A percentile compares a stretch with the other conserved stretches of the same genome.
These are phyloP conservation scores for Phytophthora cactorum DNA, from an alignment of 352 stramenopile genomes.

Conservation along the genomic window DNA sequence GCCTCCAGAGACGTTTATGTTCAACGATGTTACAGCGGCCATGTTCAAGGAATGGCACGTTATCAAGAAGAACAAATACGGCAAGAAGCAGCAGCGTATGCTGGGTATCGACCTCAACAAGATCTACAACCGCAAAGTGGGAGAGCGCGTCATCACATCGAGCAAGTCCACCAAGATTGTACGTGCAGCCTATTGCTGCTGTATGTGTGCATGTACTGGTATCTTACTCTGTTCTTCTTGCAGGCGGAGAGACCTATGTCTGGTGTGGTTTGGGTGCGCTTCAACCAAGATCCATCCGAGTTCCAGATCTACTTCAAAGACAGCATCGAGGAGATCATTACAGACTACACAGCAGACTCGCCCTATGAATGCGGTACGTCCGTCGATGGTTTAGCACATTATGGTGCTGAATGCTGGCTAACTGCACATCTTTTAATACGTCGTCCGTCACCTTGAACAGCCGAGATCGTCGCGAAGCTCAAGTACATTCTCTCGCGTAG, in stretches of 20 bases:
- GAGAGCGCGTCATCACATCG: constrained; percentile 89
- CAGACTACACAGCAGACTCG: constrained; percentile 90
- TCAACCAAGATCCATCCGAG: constrained; percentile 84
- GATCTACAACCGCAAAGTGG: constrained; percentile 91
- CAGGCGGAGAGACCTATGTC: constrained; percentile 87
- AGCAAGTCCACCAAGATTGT: constrained; percentile 90
- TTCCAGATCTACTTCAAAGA: constrained; percentile 92
- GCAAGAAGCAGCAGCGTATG: constrained; percentile 90
- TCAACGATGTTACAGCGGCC: constrained; percentile 89
- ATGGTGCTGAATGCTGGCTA: background rate
- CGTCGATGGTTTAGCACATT: too few species aligned
- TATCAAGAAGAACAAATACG: constrained; percentile 93
- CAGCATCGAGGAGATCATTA: constrained; percentile 89
- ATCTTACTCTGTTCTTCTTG: constrained; percentile 7
- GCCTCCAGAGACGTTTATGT: constrained; percentile 90
- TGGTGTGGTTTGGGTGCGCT: constrained; percentile 86
- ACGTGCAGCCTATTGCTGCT: constrained; percentile 38
- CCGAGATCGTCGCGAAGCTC: constrained; percentile 90
- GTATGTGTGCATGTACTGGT: constrained; percentile 3
- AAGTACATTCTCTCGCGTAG: constrained; percentile 90
- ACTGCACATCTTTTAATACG: constrained; percentile 17
- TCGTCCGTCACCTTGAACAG: constrained; percentile 37
- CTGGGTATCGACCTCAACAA: constrained; percentile 90
- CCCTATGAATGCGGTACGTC: constrained; percentile 88
- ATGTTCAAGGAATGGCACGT: constrained; percentile 93